Evolutionary conservation across 805 yeast genomes (phyloP), one percentile per base, ranked within the genome.

Genomic region (Cyberlindnera xylosilytica): DNA sequence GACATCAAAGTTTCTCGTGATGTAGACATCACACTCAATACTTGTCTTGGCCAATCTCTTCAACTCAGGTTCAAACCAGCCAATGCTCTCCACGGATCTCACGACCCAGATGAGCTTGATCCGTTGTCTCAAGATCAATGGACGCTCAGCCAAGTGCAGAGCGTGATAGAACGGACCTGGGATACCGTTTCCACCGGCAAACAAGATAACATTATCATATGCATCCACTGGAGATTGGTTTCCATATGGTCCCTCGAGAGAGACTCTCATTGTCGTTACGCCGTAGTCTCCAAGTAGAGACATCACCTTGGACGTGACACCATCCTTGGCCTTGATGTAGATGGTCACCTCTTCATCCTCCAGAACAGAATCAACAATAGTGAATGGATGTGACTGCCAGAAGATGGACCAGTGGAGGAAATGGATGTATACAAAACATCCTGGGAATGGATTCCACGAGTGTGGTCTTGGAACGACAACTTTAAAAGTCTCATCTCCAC

Each of bases 361-460:
- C 6, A 63, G 60, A 4, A 58, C 58, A 3, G 73, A 62, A 41
- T 71, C 71, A 26, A 75, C 65, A 7, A 76, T 63, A 2, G 90
- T 80, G 63, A 85, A 83, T 4, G 90, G 90, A 57, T 83, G 88
- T 4, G 82, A 76, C 57, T 83, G 87, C 79, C 81, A 81, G 57
- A 81, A 78, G 34, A 70, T 62, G 2, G 63, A 54, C 31, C 72
- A 66, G 29, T 74, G 65, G 40, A 81, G 51, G 58, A 83, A 78
- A 61, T 80, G 74, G 30, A 85, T 61, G 54, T 68, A 83, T 2
- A 72, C 77, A 54, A 64, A 76, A 18, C 73, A 66, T 27, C 86
- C 84, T 3, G 87, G 81, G 37, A 52, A 62, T 20, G 73, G 65
- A 16, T 63, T 65, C 75, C 83, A 78, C 39, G 52, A 51, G 4